Base-by-base conservation (phyloP, 306 rosid species). In the Trifolium repens region DNA sequence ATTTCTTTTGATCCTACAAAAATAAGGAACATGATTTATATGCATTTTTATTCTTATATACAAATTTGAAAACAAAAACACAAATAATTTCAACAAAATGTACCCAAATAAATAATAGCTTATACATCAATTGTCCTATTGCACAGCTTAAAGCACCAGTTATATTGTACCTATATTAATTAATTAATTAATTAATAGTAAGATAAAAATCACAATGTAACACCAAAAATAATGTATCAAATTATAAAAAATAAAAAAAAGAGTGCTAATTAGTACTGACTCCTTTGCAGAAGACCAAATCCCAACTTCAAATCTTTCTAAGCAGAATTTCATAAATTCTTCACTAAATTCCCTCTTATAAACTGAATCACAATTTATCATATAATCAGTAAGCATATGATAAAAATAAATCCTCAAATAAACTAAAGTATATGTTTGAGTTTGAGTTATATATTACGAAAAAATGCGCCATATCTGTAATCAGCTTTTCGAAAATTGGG, bases 231-330 rank as follows among this genome's bases (percentile, higher is more conserved):
- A 52, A 7, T 19, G 1, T 7, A 16, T 52, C 8, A 26, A 26
- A 58, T 32, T 1, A 1, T 22, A 52, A 52, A 16, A 30, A 6
- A 63, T 1, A 34, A 27, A 3, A 5, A 19, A 6, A 54, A 52
- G 5, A 0, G 19, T 49, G 59, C 0, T 22, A 24, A 19, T 1
- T 1, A 26, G 24, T 22, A 22, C 46, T 0, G 2, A 86, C 86
- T 50, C 55, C 55, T 9, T 40, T 0, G 87, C 83, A 40, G 83
- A 85, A 32, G 84, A 76, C 85, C 87, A 80, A 10, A 77, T 59
- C 2, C 74, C 89, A 2, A 85, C 83, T 77, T 85, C 79, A 73
- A 80, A 85, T 66, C 85, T 80, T 65, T 83, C 79, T 1, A 82
- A 62, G 59, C 85, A 80, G 34, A 86, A 80, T 9, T 73, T 62